Base-by-base conservation (phyloP, 257 asterid species). In the Fraxinus anomala region DNA sequence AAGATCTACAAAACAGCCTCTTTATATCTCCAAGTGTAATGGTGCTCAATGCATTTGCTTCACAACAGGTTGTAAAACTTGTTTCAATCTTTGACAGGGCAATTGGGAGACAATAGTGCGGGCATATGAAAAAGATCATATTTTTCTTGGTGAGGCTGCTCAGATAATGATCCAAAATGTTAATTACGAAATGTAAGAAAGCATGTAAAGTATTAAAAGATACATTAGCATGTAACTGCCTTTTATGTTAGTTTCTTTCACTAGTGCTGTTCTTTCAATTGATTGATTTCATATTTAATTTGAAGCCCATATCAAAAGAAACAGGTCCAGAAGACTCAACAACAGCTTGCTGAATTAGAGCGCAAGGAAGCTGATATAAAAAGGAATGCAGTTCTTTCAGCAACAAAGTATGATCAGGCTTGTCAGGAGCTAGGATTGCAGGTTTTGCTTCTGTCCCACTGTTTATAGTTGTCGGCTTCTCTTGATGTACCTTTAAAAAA, bases 361-460 rank as follows among this genome's bases (percentile, higher is more conserved):
- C 89, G 96, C 70, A 95, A 85, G 85, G 99, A 93, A 89, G 84
- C 94, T 82, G 97, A 95, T 83, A 91, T 90, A 66, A 95, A 95
- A 86, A 86, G 98, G 89, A 91, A 89, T 85, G 98, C 96, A 14
- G 88, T 97, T 83, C 94, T 95, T 72, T 95, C 97, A 21, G 97
- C 97, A 16, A 75, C 96, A 68, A 95, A 95, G 84, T 95, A 89
- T 83, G 82, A 91, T 16, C 98, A 95, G 89, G 97, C 97, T 79
- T 95, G 99, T 85, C 98, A 89, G 78, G 97, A 93, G 85, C 88
- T 95, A 66, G 99, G 98, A n/a, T 83, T 95, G 91, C 97, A 90
- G 98, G 99, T 95, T 76, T 79, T 51, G 68, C 65, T 81, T 81
- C 34, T 37, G 75, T 67, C 34, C 21, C 37, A 9, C 26, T 70